Percentiles rank a stretch among this genome's conserved stretches.
These are phyloP conservation scores for Sphagnum contortum DNA, from an alignment of 225 moss, liverwort and hornwort species.

Conservation along the genomic window DNA sequence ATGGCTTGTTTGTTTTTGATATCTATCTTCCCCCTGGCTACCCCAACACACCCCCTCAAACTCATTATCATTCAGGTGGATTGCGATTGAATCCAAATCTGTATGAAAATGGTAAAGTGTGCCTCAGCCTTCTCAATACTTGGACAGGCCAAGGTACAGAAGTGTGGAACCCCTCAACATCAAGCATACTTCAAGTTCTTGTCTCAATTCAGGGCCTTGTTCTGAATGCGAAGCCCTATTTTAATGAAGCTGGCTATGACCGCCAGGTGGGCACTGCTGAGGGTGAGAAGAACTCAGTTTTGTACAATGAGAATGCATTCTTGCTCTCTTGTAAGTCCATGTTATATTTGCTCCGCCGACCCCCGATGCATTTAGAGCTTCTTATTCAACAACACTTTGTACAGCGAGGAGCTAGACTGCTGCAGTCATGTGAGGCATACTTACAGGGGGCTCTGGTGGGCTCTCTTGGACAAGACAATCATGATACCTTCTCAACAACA, in stretches of 20 bases:
- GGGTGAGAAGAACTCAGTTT: conserved; percentile 88
- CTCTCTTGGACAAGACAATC: conserved; percentile 1
- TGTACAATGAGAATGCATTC: conserved; percentile 96
- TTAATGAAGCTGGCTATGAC: conserved; percentile 98
- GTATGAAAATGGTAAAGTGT: conserved; percentile 96
- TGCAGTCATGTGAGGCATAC: conserved; percentile 75
- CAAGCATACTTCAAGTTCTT: conserved; percentile 83
- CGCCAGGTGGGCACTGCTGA: conserved; percentile 89
- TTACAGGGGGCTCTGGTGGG: conserved; percentile 65
- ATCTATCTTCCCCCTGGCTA: conserved; percentile 87
- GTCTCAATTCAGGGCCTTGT: conserved; percentile 97
- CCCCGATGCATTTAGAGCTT: conserved; percentile 79
- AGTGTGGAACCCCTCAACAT: conserved; percentile 92
- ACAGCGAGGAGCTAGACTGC: conserved; percentile 46
- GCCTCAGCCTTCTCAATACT: conserved; percentile 92
- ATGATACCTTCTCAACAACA: conserved; percentile 40
- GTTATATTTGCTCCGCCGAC: conserved; percentile 86
- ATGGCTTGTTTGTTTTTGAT: conserved; percentile 92
- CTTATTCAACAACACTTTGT: conserved; percentile 70
- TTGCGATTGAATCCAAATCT: conserved; percentile 93
- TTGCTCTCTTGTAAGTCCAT: conserved; percentile 94
- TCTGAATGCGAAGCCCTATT: conserved; percentile 92
- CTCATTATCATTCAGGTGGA: conserved; percentile 81
- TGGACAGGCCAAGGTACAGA: conserved; percentile 97
- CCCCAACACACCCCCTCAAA: conserved; percentile 76